Evolutionary conservation across 1,284 basidiomycete species (phyloP).

Genomic region (Cutaneotrichosporon sp.): DNA sequence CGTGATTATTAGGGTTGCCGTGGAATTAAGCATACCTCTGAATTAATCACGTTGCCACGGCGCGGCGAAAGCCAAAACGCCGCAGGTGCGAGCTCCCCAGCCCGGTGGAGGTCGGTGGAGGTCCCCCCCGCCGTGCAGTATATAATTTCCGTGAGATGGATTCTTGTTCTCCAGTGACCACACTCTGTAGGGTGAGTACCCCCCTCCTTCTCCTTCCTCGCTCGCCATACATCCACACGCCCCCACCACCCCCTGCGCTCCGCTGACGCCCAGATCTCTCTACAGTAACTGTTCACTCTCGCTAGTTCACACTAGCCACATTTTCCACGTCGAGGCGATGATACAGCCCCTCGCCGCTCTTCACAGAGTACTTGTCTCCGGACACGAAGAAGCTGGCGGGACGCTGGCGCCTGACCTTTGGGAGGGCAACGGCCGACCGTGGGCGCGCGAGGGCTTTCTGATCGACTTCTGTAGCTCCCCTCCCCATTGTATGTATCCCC

Average conservation of each 20-base stretch:
- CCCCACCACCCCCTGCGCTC: conserved; percentile 5
- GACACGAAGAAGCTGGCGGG: conserved; percentile 52
- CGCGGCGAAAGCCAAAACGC: background rate
- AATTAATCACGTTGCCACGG: background rate
- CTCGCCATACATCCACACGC: conserved; percentile 4
- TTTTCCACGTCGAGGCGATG: conserved; percentile 55
- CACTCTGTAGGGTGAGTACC: conserved; percentile 34
- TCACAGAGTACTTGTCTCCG: conserved; percentile 48
- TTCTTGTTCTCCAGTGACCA: conserved; percentile 30
- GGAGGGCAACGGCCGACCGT: conserved; percentile 33
- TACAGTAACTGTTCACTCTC: conserved; percentile 51
- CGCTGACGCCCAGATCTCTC: conserved; percentile 46
- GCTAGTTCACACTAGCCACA: conserved; percentile 55
- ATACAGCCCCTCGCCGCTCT: conserved; percentile 51
- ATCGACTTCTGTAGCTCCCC: conserved; percentile 38
- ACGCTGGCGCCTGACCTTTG: conserved; percentile 29
- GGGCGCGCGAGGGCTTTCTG: conserved; percentile 53
- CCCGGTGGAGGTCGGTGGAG: background rate
- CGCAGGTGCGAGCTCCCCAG: background rate
- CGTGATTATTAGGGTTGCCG: too few species aligned
- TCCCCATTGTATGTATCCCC: background rate
- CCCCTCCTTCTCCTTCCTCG: conserved; percentile 11
- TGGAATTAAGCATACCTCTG: background rate
- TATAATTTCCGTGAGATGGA: background rate
- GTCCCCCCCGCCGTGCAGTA: too few species aligned